phyloP scores from a whole-genome alignment of 352 stramenopile genomes.

The Blastocystis sp. region DNA sequence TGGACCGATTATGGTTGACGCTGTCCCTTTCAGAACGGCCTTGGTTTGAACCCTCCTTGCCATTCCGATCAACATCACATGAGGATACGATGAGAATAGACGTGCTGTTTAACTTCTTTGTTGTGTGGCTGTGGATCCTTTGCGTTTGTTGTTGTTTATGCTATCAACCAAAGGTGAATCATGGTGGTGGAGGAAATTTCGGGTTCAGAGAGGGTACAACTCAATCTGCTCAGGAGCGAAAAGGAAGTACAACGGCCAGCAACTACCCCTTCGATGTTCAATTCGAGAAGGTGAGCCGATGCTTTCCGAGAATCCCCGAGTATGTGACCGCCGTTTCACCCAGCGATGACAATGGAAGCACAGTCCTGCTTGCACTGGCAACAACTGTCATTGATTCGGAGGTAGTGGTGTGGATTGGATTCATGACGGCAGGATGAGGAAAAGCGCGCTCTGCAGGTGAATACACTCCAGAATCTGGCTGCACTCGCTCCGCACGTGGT shows the following conservation, averaged over 20 bases:
- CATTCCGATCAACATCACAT: not conserved
- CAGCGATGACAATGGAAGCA: not conserved
- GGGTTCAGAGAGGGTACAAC: not conserved
- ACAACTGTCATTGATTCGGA: constrained; percentile 52
- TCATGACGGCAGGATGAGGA: not conserved
- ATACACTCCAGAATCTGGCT: constrained; percentile 12
- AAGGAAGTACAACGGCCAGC: not conserved
- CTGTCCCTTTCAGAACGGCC: not conserved
- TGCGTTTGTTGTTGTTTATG: too few relatives aligned
- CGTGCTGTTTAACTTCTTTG: not conserved
- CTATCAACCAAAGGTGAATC: too few relatives aligned
- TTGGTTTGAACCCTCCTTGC: not conserved
- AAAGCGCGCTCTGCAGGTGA: constrained; percentile 34
- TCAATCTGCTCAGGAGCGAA: not conserved
- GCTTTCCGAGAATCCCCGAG: not conserved
- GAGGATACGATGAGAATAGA: not conserved
- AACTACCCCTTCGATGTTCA: too few relatives aligned
- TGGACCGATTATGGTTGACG: not conserved
- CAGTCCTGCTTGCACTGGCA: constrained; percentile 3
- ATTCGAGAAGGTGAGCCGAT: too few relatives aligned
- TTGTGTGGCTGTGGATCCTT: not conserved
- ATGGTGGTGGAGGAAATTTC: too few relatives aligned
- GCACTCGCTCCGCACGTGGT: constrained; percentile 18
- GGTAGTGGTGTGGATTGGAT: not conserved
- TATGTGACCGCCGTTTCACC: not conserved